Conservation (phyloP, 192 early-diverging fungal genomes). For the Linnemannia zychae region DNA sequence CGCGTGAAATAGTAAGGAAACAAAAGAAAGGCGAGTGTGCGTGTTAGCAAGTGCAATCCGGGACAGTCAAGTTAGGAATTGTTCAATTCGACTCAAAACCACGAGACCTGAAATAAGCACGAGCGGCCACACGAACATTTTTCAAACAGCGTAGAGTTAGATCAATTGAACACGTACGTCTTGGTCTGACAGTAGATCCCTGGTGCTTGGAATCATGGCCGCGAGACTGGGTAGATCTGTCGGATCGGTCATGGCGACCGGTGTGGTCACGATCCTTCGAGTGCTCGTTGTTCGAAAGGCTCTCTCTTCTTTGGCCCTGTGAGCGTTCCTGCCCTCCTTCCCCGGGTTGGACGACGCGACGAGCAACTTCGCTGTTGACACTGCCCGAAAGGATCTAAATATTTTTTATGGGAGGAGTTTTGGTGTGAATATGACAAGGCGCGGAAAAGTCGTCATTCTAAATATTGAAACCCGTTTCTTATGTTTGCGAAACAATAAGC, state of each 20-base stretch:
- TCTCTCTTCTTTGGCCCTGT: constrained; percentile 19
- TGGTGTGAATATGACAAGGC: too few species aligned
- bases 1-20: neutral
- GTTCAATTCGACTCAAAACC: neutral
- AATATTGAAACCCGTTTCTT: neutral
- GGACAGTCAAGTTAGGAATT: neutral
- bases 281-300: constrained; percentile 13
- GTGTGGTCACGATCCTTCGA: neutral
- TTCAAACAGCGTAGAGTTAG: neutral
- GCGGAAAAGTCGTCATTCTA: neutral
- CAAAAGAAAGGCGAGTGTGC: neutral
- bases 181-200: neutral
- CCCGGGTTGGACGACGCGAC: constrained; percentile 22
- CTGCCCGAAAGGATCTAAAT: constrained; percentile 20
- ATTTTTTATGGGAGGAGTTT: neutral
- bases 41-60: neutral
- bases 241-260: constrained; percentile 23
- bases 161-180: neutral
- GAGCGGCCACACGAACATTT: neutral
- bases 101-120: neutral
- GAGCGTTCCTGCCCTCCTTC: constrained; percentile 21
- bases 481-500: neutral
- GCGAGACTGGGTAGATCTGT: constrained; percentile 1
- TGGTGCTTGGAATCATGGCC: constrained; percentile 17
- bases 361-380: constrained; percentile 29